Evolutionary conservation across 2,329 filamentous ascomycete species (phyloP).

Genomic region (Sodiomyces alkalinus): DNA sequence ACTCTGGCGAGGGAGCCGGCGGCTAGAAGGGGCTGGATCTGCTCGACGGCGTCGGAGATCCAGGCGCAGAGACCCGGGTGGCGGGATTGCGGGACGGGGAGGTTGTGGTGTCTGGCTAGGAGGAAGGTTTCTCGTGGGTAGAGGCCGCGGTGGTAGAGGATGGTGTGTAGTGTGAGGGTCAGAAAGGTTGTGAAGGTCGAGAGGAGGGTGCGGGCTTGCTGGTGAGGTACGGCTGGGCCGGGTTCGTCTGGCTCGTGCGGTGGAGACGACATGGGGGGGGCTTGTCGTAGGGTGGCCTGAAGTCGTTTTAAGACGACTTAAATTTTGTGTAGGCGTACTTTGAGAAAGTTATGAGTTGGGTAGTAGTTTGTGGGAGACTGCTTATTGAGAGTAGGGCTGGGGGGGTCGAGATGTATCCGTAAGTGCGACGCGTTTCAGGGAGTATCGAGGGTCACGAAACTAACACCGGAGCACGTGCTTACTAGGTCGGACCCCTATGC

Average conservation of each 20-base stretch:
- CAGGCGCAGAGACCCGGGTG: slow-evolving; percentile 77
- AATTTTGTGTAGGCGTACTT: not conserved
- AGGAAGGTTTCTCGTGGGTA: slow-evolving; percentile 71
- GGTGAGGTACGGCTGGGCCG: slow-evolving; percentile 14
- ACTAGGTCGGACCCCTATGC: no score
- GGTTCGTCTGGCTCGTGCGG: no score
- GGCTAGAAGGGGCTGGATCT: slow-evolving; percentile 55
- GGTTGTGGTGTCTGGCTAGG: slow-evolving; percentile 66
- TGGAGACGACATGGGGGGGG: no score
- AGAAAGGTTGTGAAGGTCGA: slow-evolving; percentile 65
- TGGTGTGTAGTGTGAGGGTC: slow-evolving; percentile 68
- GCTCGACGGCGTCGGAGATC: slow-evolving; percentile 66
- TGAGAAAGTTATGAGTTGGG: no score
- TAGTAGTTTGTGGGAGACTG: no score
- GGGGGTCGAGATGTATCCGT: no score
- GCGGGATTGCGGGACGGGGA: slow-evolving; percentile 69
- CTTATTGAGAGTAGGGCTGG: no score
- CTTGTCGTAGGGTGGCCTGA: slow-evolving; percentile 3
- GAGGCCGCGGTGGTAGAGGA: slow-evolving; percentile 67
- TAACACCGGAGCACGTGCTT: no score
- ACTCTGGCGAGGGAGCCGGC: slow-evolving; percentile 32
- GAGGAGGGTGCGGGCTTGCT: slow-evolving; percentile 42
- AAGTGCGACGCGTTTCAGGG: no score
- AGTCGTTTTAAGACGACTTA: not conserved
- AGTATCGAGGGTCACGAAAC: no score